Base-by-base conservation (phyloP, 2,329 filamentous ascomycete genomes). In the Penicillium sp. region DNA sequence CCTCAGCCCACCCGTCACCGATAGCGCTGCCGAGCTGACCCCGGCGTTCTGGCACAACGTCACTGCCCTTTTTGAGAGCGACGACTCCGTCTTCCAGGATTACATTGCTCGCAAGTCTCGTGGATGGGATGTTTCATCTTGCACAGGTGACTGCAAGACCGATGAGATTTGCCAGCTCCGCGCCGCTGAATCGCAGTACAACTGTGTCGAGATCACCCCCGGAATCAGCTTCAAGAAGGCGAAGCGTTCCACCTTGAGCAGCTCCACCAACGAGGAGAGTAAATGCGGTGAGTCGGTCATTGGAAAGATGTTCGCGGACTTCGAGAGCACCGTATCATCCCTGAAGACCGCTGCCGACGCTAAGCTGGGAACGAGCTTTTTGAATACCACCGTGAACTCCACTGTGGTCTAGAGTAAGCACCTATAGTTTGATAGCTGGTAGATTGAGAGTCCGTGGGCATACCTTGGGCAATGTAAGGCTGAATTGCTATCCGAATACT, bases 11-110 rank as follows among this genome's bases (percentile, higher is more conserved):
- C 75, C 79, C 3, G 61, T 79, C 22, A 69, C 69, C 20, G 73
- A 74, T 3, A 72, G 66, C 3, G 54, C 63, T 1, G 67, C 68
- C 4, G 76, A 85, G 60, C 75, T 86, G 40, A 82, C 80, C 1
- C 79, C 82, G 0, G 78, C 77, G 1, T 84, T 85, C 68, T 85
- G 83, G 82, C 82, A 85, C 66, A 78, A 81, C 58, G 72, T 85
- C 31, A 85, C 82, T 2, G 68, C 68, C 0, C 62, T 72, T 2
- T 77, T 85, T 27, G 77, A 81, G 59, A 62, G 54, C 7, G 66
- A 82, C 53, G 66, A 76, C 12, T 60, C 66, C 0, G 69, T 73
- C 2, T 84, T 85, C 61, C 71, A 77, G 20, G 71, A 68, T 4
- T 85, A 78, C 64, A 73, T 77, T 27, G 64, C 70, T 0, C 74